Evolutionary conservation across 768 basidiomycete genomes (phyloP), one percentile per base, ranked within the genome.

Genomic region (Tremella mesenterica): DNA sequence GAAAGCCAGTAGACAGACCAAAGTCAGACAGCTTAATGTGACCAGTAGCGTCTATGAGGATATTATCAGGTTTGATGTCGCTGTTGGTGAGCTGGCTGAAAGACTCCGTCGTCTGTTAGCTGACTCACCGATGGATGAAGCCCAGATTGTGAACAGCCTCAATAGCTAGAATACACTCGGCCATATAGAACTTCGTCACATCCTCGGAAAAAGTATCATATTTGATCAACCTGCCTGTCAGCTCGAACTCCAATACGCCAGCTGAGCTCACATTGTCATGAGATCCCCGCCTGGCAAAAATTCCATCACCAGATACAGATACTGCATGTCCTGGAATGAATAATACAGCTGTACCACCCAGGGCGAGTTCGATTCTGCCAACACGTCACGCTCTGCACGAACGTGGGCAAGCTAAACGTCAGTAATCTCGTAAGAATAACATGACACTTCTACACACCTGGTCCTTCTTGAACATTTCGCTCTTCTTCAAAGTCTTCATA

Each of bases 1-100:
- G 92, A 75, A 97, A 97, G 2, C 95, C 95, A n/a, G 95, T 97
- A 1, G 93, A 95, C 44, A 99, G 81, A 53, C 95, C 93, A 66
- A 99, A 99, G 74, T 99, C 95, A 54, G 92, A 96, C 31, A 99
- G 81, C 71, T 99, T 99, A 76, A 99, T 79, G 74, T 99, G 95
- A 0, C 95, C 95, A 50, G 87, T 84, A 68, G 91, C 88, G 72
- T 99, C 95, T 64, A 99, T 99, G 54, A 99, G 80, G 65, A 99
- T 95, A 70, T 99, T 99, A 75, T 99, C 93, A 16, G 93, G 93
- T 75, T 99, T 99, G 75, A 99, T 97, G 71, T 99, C 93, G 61
- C 93, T 93, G 74, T 21, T 44, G 21, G 23, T 60, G 44, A 67
- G 58, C 20, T 36, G n/a, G 39, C 13, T 18, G 25, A 49, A 10